Conservation (phyloP, 2,329 filamentous ascomycete genomes). For the Exophiala alcalophila region DNA sequence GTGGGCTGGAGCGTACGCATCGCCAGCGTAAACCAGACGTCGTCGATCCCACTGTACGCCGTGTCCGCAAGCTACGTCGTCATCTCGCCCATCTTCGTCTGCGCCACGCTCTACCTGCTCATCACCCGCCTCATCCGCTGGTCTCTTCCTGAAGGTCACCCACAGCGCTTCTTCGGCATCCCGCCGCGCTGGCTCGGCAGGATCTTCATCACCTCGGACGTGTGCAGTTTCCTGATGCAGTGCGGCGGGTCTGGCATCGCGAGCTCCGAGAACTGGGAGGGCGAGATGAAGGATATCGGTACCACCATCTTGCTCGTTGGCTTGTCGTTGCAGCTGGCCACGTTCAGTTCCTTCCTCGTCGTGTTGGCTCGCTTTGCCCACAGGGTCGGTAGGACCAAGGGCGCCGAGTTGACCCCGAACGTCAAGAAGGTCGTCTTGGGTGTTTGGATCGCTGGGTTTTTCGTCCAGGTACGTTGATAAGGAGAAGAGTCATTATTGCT, state of each 20-base stretch:
- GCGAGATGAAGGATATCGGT: slow-evolving; percentile 28
- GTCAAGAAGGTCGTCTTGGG: slow-evolving; percentile 43
- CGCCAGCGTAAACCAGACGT: slow-evolving; percentile 38
- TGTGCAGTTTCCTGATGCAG: slow-evolving; percentile 48
- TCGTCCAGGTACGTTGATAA: slow-evolving; percentile 48
- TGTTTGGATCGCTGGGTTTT: slow-evolving; percentile 45
- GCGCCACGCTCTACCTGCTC: slow-evolving; percentile 52
- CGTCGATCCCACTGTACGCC: slow-evolving; percentile 41
- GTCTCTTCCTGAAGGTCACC: slow-evolving; percentile 34
- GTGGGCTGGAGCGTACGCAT: slow-evolving; percentile 43
- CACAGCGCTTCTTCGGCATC: slow-evolving; percentile 40
- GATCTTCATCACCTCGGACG: slow-evolving; percentile 48
- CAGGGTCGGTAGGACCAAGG: slow-evolving; percentile 32
- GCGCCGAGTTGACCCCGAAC: slow-evolving; percentile 41
- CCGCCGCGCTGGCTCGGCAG: slow-evolving; percentile 42
- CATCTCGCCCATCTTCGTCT: slow-evolving; percentile 50
- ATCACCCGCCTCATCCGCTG: slow-evolving; percentile 48
- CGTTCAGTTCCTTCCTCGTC: slow-evolving; percentile 33
- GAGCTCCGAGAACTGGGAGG: slow-evolving; percentile 44
- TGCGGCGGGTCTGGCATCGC: slow-evolving; percentile 46
- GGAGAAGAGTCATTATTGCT: too few relatives aligned
- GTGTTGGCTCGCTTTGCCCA: slow-evolving; percentile 29
- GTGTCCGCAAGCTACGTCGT: slow-evolving; percentile 45
- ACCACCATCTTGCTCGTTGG: slow-evolving; percentile 30
- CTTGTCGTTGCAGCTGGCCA: slow-evolving; percentile 32